These are phyloP conservation scores for Stenocarpella maydis DNA, from an alignment of 2,329 filamentous ascomycete species.

Conservation along the genomic window DNA sequence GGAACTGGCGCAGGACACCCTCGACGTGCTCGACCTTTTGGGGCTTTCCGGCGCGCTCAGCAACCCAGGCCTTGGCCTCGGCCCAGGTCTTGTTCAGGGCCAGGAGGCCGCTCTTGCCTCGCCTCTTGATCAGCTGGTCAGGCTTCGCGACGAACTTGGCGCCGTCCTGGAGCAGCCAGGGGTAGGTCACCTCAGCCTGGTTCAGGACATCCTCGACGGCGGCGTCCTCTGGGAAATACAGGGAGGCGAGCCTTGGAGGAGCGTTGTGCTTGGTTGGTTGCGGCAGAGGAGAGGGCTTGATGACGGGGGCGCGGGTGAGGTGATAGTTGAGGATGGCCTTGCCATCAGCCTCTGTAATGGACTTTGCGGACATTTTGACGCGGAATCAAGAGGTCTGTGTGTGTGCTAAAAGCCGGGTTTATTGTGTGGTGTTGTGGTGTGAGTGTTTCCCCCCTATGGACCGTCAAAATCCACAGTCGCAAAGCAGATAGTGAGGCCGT, in stretches of 20 bases:
- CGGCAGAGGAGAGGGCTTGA: constrained; percentile 97
- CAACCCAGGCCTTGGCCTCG: constrained; percentile 93
- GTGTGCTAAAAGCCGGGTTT: constrained; percentile 35
- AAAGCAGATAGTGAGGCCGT: constrained; percentile 29
- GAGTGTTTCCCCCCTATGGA: constrained; percentile 26
- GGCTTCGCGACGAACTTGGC: constrained; percentile 96
- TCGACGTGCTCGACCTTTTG: constrained; percentile 93
- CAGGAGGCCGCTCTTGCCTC: constrained; percentile 97
- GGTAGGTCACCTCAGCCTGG: constrained; percentile 95
- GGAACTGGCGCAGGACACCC: constrained; percentile 90
- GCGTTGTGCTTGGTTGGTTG: constrained; percentile 87
- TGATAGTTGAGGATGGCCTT: constrained; percentile 99
- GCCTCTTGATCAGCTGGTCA: constrained; percentile 99
- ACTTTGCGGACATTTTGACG: constrained; percentile 86
- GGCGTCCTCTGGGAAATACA: constrained; percentile 91
- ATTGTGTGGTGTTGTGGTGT: constrained; percentile 27
- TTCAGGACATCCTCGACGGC: constrained; percentile 85
- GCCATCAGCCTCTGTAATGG: constrained; percentile 98
- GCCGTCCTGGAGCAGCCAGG: constrained; percentile 85
- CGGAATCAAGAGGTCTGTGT: constrained; percentile 35
- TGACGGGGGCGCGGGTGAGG: constrained; percentile 94
- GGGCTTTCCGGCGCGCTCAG: constrained; percentile 87
- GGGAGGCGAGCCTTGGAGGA: constrained; percentile 86
- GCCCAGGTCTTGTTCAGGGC: constrained; percentile 97
- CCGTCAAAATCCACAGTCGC: constrained; percentile 34